phyloP scores from a whole-genome alignment of 78 protist species.

The Anaeramoeba ignava region DNA sequence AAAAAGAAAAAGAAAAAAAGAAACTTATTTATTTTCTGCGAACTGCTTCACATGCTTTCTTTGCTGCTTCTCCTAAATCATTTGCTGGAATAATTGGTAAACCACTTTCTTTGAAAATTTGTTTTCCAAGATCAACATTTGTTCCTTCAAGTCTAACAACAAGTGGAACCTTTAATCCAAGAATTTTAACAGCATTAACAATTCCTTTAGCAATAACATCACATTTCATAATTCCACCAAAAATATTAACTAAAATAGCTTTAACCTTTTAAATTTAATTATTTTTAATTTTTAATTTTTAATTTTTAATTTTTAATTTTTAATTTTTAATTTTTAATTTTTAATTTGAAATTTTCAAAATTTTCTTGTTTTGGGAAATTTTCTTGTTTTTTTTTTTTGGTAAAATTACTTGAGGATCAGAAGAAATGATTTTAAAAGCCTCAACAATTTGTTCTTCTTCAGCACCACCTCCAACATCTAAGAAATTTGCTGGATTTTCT shows the following conservation, averaged over 20 bases:
- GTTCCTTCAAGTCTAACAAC: conserved; percentile 60
- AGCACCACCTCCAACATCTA: conserved; percentile 93
- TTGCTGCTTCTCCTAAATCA: conserved; percentile 76
- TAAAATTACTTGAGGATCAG: conserved; percentile 45
- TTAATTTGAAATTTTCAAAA: no score
- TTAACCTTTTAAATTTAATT: no score
- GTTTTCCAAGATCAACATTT: conserved; percentile 46
- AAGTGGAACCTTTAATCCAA: conserved; percentile 25
- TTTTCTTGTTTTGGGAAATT: no score
- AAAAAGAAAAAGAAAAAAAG: no score
- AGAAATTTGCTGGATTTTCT: conserved; percentile 94
- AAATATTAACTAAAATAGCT: conserved; percentile 21
- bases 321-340: no score
- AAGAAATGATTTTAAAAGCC: conserved; percentile 78
- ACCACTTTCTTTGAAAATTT: conserved; percentile 57
- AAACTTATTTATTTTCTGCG: no score
- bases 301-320: no score
- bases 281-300: no score
- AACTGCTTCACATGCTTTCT: no score
- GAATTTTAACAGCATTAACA: conserved; percentile 6
- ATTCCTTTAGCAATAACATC: conserved; percentile 27
- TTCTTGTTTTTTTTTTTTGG: no score
- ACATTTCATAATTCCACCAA: conserved; percentile 43
- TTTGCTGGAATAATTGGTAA: conserved; percentile 42
- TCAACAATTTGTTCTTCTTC: conserved; percentile 59